Evolutionary conservation across 345 rosid genomes (phyloP), one percentile per base, ranked within the genome.

Genomic region (Corymbia maculata): DNA sequence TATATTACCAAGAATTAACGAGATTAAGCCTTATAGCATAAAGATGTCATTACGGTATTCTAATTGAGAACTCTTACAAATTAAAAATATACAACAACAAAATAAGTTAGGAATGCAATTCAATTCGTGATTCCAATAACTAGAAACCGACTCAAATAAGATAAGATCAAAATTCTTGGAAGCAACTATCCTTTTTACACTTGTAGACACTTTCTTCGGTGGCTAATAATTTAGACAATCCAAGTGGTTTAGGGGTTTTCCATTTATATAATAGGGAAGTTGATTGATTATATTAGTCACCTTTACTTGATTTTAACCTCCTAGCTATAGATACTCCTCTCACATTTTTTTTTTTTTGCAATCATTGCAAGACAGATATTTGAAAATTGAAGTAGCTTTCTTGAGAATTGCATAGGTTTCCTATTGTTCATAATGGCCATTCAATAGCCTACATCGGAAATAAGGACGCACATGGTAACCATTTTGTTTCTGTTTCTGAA

Each of bases 101-200:
- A 26, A 15, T 1, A 16, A 3, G 9, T 42, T 1, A 66, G 1
- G 11, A 15, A 6, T 17, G 0, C 24, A 68, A 10, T 16, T 68
- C 44, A 9, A 70, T 36, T 70, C 1, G 3, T 8, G 3, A n/a
- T 64, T 64, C 5, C 36, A 6, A 59, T 0, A 26, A 66, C 1
- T 36, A 9, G 13, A 5, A 17, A 36, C 13, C 13, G 7, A 1
- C 11, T 32, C 8, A 8, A 4, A 70, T 9, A 36, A 36, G 47
- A 70, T 70, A 8, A 2, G 13, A 16, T 70, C 21, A 16, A 4
- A 5, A 12, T 32, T 16, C 12, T 0, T 70, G 80, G 19, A 42
- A 70, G 17, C 13, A 0, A 9, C 17, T 13, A 32, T 13, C 47
- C 7, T 42, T 70, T 70, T 17, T 10, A 9, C 3, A 70, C 26